Conservation (phyloP, 805 yeast species). For the Clavispora fructus region DNA sequence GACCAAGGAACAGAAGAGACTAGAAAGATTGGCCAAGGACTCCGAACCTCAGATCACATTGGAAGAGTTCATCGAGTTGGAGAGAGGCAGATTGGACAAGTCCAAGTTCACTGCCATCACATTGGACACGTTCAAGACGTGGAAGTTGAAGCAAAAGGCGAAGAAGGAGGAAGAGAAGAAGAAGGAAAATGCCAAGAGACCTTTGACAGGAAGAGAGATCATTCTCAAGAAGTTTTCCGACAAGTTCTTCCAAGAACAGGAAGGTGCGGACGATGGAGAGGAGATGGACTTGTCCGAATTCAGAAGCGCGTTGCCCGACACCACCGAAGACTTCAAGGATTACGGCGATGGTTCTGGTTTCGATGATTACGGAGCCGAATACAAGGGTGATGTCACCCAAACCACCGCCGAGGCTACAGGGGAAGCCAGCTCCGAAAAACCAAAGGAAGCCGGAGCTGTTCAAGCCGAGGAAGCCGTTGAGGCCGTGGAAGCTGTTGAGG, state of each 20-base stretch:
- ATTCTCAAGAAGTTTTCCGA: conserved; percentile 56
- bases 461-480: background rate
- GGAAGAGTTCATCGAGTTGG: conserved; percentile 94
- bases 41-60: conserved; percentile 84
- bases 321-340: conserved; percentile 52
- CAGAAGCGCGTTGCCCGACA: conserved; percentile 48
- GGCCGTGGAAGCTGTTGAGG: background rate
- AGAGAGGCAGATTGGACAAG: conserved; percentile 77
- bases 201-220: conserved; percentile 63
- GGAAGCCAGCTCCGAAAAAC: background rate
- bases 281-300: conserved; percentile 56
- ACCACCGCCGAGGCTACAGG: too few species aligned
- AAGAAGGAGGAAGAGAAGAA: conserved; percentile 42
- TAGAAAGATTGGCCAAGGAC: conserved; percentile 81
- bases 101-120: conserved; percentile 82
- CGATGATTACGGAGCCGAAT: conserved; percentile 8
- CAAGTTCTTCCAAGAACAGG: conserved; percentile 51
- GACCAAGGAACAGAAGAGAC: conserved; percentile 91
- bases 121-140: conserved; percentile 66
- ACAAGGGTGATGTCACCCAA: background rate
- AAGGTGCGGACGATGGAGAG: conserved; percentile 37
- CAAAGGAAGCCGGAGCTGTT: background rate
- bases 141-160: conserved; percentile 71
- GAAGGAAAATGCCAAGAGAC: conserved; percentile 39
- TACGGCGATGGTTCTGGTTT: conserved; percentile 55